phyloP scores from a whole-genome alignment of 768 basidiomycete species.

The Paxillus ammoniavirescens region DNA sequence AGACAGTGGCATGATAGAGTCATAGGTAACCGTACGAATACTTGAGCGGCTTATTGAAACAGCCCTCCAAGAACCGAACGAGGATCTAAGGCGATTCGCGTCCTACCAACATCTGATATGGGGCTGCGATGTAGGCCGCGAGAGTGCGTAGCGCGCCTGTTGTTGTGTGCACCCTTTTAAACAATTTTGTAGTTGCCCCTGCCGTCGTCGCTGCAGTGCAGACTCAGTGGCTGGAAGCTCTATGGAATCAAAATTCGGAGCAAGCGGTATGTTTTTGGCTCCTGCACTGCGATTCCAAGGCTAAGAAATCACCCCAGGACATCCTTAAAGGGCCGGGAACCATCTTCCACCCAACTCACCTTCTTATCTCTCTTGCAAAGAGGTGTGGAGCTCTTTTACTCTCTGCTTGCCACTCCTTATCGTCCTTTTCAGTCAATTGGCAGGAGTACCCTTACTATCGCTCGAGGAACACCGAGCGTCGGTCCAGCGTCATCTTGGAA shows the following conservation, averaged over 20 bases:
- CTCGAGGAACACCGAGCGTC: constrained; percentile 38
- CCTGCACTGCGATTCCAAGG: background rate
- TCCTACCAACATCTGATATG: constrained; percentile 60
- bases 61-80: constrained; percentile 32
- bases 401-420: background rate
- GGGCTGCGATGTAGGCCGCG: constrained; percentile 37
- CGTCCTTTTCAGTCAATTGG: constrained; percentile 38
- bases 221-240: constrained; percentile 48
- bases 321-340: constrained; percentile 34
- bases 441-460: constrained; percentile 37
- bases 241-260: constrained; percentile 39
- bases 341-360: constrained; percentile 44
- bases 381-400: constrained; percentile 35
- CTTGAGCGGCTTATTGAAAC: constrained; percentile 40
- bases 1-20: background rate
- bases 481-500: constrained; percentile 37
- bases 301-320: constrained; percentile 15
- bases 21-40: constrained; percentile 14
- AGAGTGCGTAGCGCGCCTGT: constrained; percentile 34
- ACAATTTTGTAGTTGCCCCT: constrained; percentile 27
- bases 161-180: background rate
- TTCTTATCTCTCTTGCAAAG: constrained; percentile 35
- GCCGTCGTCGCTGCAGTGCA: constrained; percentile 35
- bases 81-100: constrained; percentile 45
- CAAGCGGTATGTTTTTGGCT: constrained; percentile 7